A percentile compares a stretch with the other conserved stretches of the same genome.
phyloP scores from a whole-genome alignment of 495 filamentous ascomycete genomes.

The Penicillium angulare region DNA sequence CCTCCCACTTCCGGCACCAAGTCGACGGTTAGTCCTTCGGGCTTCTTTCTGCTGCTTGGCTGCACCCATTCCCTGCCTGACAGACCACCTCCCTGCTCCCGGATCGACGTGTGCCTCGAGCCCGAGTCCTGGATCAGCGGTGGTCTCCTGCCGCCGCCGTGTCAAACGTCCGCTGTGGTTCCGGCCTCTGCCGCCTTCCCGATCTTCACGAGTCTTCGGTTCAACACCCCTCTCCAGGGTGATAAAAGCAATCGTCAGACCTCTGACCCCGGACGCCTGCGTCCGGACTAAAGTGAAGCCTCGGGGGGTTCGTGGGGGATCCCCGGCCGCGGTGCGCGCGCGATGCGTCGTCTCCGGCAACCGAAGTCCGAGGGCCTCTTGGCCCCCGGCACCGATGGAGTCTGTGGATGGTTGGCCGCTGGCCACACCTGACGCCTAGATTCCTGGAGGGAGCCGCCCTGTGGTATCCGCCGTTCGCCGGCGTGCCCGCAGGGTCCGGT shows the following conservation, averaged over 20 bases:
- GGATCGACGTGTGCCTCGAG: neutral
- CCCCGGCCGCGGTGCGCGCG: no score
- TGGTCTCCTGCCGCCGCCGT: neutral
- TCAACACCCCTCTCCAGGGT: no score
- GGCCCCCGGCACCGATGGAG: constrained; percentile 35
- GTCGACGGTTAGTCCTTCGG: neutral
- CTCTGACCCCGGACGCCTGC: no score
- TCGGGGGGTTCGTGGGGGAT: no score
- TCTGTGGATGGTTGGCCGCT: constrained; percentile 53
- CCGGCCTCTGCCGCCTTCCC: no score
- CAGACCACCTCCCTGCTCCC: constrained; percentile 1
- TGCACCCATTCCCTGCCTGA: constrained; percentile 6
- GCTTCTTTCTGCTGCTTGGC: neutral
- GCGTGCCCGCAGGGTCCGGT: constrained; percentile 21
- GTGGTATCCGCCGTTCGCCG: constrained; percentile 33
- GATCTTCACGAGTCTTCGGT: no score
- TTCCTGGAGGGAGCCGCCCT: constrained; percentile 39
- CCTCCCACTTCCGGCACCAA: neutral
- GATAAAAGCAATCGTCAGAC: no score
- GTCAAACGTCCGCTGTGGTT: neutral
- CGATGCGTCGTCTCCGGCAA: no score
- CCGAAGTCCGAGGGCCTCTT: constrained; percentile 19
- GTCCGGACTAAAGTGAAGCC: no score
- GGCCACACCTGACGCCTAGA: constrained; percentile 40
- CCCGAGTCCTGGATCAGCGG: neutral